Evolutionary conservation across 2,329 filamentous ascomycete species (phyloP), one percentile per base, ranked within the genome.

Genomic region (Penicillium rolfsii): DNA sequence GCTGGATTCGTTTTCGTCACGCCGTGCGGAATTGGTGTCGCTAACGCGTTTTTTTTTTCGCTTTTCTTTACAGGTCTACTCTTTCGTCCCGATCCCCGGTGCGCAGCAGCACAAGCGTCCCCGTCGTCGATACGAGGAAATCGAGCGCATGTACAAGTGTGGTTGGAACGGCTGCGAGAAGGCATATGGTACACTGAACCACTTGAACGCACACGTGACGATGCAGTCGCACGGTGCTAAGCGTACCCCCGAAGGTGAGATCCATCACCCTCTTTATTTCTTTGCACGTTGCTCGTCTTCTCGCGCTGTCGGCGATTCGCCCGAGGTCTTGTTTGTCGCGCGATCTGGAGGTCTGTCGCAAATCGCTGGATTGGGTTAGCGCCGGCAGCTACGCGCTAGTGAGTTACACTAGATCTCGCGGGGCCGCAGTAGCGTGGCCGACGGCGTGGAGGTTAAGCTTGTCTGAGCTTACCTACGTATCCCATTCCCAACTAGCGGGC

Each of bases 121-220:
- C 12, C 87, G 95, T 66, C 85, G 95, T 71, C 87, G 95, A 57
- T 99, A 97, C 72, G 95, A 99, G 79, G 95, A 99, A 76, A 99
- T 99, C 70, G 95, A 99, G 82, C 89, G 95, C 74, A 98, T 99
- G 95, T 98, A 99, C 83, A 98, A 98, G 79, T 99, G 95, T 74
- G 95, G 94, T 28, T 98, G 93, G 91, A 94, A 97, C 67, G 93
- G 93, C 8, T 99, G 95, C 74, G 95, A 99, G 79, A 99, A 99
- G 81, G 95, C 95, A 2, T 99, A 99, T 70, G 95, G 95, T 62
- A 99, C 95, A 52, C 81, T 99, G 64, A 99, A 99, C 77, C 95
- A 99, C 76, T 78, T 99, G 69, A 99, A 99, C 74, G 95, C 95
- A 41, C 95, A 99, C 74, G 95, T 99, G 52, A 98, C 95, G 14